Percentiles rank a stretch among this genome's conserved stretches.
These are phyloP conservation scores for Glonium stellatum DNA, from an alignment of 495 filamentous ascomycete species.

Conservation along the genomic window DNA sequence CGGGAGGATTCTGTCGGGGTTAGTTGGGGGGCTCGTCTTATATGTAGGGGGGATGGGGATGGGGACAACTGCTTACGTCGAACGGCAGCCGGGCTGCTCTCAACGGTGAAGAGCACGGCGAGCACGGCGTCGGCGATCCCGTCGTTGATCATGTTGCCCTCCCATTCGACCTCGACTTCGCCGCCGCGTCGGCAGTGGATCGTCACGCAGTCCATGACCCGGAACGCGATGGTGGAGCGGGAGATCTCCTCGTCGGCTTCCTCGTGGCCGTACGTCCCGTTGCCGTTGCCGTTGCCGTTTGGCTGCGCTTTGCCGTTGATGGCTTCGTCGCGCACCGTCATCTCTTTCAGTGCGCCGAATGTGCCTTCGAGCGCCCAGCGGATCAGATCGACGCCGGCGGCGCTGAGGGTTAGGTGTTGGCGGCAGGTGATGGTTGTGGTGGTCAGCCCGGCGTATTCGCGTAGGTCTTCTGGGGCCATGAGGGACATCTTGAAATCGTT, in stretches of 20 bases:
- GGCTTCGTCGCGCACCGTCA: conserved; percentile 41
- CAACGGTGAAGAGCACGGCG: conserved; percentile 79
- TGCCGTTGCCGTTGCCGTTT: conserved; percentile 41
- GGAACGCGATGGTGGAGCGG: conserved; percentile 51
- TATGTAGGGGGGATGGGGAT: not conserved
- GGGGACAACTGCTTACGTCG: conserved; percentile 56
- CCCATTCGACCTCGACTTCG: conserved; percentile 90
- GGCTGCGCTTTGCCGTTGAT: conserved; percentile 37
- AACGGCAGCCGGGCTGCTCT: conserved; percentile 89
- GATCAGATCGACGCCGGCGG: conserved; percentile 84
- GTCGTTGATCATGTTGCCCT: conserved; percentile 95
- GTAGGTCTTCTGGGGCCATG: conserved; percentile 92
- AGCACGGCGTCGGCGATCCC: conserved; percentile 93
- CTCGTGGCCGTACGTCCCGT: conserved; percentile 48
- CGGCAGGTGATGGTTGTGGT: conserved; percentile 89
- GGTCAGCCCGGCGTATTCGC: conserved; percentile 90
- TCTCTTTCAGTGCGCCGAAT: conserved; percentile 77
- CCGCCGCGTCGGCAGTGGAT: conserved; percentile 63
- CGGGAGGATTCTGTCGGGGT: conserved; percentile 48
- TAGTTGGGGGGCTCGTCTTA: not conserved
- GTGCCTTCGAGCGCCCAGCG: conserved; percentile 91
- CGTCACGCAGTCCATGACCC: conserved; percentile 85
- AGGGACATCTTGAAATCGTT: conserved; percentile 93
- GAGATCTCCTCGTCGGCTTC: conserved; percentile 54
- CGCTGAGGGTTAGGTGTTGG: conserved; percentile 75